These are phyloP conservation scores for Fusarium incarnatum DNA, from an alignment of 2,329 filamentous ascomycete species.

Conservation along the genomic window DNA sequence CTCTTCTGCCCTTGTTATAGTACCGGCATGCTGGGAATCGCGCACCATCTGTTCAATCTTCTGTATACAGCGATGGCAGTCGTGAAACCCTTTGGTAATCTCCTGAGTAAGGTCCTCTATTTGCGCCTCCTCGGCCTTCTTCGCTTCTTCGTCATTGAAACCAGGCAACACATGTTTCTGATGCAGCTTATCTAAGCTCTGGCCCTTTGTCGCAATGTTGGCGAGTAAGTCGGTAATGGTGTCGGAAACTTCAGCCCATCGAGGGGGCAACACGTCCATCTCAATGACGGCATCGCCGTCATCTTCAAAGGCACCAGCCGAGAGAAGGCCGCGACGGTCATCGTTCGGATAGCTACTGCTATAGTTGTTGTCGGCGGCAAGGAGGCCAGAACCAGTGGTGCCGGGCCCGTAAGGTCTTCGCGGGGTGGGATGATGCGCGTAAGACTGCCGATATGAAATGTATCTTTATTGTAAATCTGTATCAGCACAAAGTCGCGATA, in stretches of 20 bases:
- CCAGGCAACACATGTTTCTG: conserved; percentile 97
- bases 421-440: conserved; percentile 92
- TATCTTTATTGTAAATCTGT: conserved; percentile 69
- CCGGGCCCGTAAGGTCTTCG: conserved; percentile 75
- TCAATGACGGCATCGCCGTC: conserved; percentile 96
- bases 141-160: conserved; percentile 94
- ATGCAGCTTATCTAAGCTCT: conserved; percentile 89
- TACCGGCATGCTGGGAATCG: conserved; percentile 78
- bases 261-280: conserved; percentile 95
- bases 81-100: conserved; percentile 89
- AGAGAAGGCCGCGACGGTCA: conserved; percentile 82
- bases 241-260: conserved; percentile 95
- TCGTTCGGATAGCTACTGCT: conserved; percentile 63
- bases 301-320: conserved; percentile 79
- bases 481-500: conserved; percentile 17
- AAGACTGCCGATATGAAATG: conserved; percentile 99
- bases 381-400: conserved; percentile 64
- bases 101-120: conserved; percentile 92
- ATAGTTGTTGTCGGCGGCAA: conserved; percentile 63
- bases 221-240: conserved; percentile 87
- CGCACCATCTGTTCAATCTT: conserved; percentile 87
- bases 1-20: conserved; percentile 85
- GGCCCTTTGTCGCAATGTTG: conserved; percentile 84
- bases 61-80: conserved; percentile 90
- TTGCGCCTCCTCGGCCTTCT: conserved; percentile 85